phyloP scores from a whole-genome alignment of 2,329 filamentous ascomycete genomes.

The Trichoderma gracile region DNA sequence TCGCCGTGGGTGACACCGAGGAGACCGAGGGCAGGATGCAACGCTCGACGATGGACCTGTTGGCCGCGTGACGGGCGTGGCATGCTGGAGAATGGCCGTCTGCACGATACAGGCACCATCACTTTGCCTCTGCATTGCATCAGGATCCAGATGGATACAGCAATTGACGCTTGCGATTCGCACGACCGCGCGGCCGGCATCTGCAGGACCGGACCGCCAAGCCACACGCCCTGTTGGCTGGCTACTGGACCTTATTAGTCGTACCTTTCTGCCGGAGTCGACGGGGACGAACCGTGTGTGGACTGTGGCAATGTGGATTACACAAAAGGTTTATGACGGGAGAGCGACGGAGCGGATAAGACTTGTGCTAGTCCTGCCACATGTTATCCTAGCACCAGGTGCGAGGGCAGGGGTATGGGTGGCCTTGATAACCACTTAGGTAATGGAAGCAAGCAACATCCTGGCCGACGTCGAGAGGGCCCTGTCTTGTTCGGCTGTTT shows the following conservation, averaged over 20 bases:
- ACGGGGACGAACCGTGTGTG: not conserved
- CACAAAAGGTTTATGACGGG: not conserved
- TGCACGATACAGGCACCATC: slow-evolving; percentile 11
- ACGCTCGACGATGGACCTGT: slow-evolving; percentile 7
- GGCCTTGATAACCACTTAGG: slow-evolving; percentile 16
- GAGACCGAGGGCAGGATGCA: slow-evolving; percentile 2
- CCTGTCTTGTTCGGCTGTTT: no score
- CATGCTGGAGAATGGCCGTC: slow-evolving; percentile 5
- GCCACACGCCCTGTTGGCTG: not conserved
- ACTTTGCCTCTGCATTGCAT: slow-evolving; percentile 14
- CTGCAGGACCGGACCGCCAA: not conserved
- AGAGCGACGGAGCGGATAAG: not conserved
- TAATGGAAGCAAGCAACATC: slow-evolving; percentile 2
- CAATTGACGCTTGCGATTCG: not conserved
- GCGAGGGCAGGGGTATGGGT: no score
- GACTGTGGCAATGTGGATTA: not conserved
- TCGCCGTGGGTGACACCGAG: not conserved
- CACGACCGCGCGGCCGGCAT: not conserved
- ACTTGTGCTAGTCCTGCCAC: no score
- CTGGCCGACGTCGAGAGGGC: not conserved
- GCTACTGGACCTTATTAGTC: not conserved
- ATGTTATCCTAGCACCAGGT: no score
- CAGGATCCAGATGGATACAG: not conserved
- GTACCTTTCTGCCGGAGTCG: not conserved
- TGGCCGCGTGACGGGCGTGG: not conserved